Evolutionary conservation across 257 asterid species (phyloP).

Genomic region (Capsicum pubescens): DNA sequence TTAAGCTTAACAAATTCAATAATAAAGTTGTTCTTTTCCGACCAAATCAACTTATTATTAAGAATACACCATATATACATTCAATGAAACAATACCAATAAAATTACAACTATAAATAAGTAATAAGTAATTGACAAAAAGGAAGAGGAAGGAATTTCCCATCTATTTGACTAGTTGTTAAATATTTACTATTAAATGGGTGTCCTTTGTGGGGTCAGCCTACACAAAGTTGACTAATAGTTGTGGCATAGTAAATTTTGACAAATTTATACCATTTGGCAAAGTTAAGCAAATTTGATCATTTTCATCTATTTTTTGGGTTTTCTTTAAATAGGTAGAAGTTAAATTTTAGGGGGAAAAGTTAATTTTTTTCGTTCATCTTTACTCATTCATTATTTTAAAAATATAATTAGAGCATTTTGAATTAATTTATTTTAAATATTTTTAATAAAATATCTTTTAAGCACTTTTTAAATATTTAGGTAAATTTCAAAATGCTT

Average conservation of each 20-base stretch:
- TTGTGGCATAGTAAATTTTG: not conserved
- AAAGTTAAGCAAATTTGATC: not conserved
- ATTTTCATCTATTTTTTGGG: no score
- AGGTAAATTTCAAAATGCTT: no score
- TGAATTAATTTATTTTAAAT: no score
- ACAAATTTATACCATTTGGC: not conserved
- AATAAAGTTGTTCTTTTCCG: not conserved
- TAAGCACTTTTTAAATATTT: no score
- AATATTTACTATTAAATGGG: not conserved
- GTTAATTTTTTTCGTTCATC: no score
- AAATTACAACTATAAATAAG: not conserved
- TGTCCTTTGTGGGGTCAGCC: not conserved
- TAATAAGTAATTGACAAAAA: not conserved
- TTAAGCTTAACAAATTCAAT: not conserved
- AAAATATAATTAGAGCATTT: no score
- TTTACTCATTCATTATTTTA: no score
- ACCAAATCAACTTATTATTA: not conserved
- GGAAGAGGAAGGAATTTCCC: no score
- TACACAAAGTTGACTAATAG: not conserved
- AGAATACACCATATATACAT: no score
- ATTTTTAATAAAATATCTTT: no score
- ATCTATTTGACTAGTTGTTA: not conserved
- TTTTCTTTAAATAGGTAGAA: no score
- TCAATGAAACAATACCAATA: not conserved
- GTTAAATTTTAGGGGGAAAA: no score